Percentiles rank a stretch among this genome's conserved stretches.
Evolutionary conservation across 805 yeast genomes (phyloP).

Genomic region (Cyberlindnera meyerae): DNA sequence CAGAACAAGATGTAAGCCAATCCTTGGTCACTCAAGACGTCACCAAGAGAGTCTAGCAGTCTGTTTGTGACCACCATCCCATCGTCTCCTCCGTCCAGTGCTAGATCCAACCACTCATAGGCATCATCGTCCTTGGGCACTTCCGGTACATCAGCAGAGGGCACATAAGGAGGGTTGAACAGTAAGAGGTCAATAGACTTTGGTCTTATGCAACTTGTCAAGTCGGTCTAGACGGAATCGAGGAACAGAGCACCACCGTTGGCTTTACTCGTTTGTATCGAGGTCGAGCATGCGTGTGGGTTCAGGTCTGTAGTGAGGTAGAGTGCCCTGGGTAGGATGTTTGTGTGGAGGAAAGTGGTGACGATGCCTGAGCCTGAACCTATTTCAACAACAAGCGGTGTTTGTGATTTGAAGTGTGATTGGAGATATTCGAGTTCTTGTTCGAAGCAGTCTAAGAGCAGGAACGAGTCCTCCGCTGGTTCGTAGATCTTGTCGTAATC

Average conservation of each 20-base stretch:
- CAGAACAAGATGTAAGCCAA: conserved; percentile 87
- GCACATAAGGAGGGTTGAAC: conserved; percentile 97
- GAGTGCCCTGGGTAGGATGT: conserved; percentile 48
- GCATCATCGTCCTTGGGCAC: conserved; percentile 47
- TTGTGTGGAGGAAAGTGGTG: conserved; percentile 64
- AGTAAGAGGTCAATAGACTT: conserved; percentile 62
- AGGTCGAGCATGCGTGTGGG: conserved; percentile 64
- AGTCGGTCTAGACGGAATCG: conserved; percentile 52
- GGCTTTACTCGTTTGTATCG: conserved; percentile 39
- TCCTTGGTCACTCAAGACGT: conserved; percentile 53
- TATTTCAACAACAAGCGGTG: conserved; percentile 69
- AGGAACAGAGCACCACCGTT: conserved; percentile 30
- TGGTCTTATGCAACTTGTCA: conserved; percentile 45
- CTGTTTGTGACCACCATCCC: conserved; percentile 84
- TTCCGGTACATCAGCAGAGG: conserved; percentile 69
- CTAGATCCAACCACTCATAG: conserved; percentile 78
- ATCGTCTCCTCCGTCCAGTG: conserved; percentile 81
- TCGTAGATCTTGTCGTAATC: conserved; percentile 81
- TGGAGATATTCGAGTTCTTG: conserved; percentile 38
- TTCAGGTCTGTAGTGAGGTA: conserved; percentile 75
- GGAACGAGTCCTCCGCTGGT: conserved; percentile 90
- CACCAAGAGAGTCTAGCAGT: conserved; percentile 51
- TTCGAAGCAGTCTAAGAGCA: conserved; percentile 78
- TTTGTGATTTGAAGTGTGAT: conserved; percentile 22
- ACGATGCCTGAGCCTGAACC: conserved; percentile 94